These are phyloP conservation scores for Tylopilus sp. DNA, from an alignment of 768 basidiomycete species.

Conservation along the genomic window DNA sequence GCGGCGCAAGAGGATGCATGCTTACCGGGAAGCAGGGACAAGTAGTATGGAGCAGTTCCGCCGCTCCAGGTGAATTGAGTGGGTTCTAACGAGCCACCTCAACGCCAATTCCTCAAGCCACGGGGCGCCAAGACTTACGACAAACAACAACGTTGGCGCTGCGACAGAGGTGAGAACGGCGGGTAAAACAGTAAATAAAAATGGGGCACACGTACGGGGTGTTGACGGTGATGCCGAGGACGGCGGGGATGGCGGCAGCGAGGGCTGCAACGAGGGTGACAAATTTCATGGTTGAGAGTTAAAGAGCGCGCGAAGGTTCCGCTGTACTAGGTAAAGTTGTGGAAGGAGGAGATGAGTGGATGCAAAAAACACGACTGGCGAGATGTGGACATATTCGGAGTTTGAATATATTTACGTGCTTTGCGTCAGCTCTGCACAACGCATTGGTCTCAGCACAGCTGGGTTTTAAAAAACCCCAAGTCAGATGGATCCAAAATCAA, in stretches of 20 bases:
- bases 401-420: slow-evolving; percentile 22
- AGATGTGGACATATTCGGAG: slow-evolving; percentile 22
- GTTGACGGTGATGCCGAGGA: slow-evolving; percentile 52
- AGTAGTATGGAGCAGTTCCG: slow-evolving; percentile 54
- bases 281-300: slow-evolving; percentile 35
- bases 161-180: neutral
- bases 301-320: slow-evolving; percentile 20
- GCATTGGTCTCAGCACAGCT: no score
- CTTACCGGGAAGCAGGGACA: slow-evolving; percentile 61
- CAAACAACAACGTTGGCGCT: slow-evolving; percentile 47
- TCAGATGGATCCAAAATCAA: no score
- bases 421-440: no score
- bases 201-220: slow-evolving; percentile 56
- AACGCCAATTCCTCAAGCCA: neutral
- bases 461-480: no score
- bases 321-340: slow-evolving; percentile 4
- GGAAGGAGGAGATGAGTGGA: neutral
- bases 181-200: neutral
- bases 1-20: neutral
- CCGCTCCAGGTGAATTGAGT: slow-evolving; percentile 50
- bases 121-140: slow-evolving; percentile 34
- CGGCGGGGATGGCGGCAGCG: slow-evolving; percentile 33
- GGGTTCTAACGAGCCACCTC: slow-evolving; percentile 45
- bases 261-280: slow-evolving; percentile 29
- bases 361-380: neutral